Conservation (phyloP, 2,329 filamentous ascomycete genomes). For the Teratosphaeriaceae sp. region DNA sequence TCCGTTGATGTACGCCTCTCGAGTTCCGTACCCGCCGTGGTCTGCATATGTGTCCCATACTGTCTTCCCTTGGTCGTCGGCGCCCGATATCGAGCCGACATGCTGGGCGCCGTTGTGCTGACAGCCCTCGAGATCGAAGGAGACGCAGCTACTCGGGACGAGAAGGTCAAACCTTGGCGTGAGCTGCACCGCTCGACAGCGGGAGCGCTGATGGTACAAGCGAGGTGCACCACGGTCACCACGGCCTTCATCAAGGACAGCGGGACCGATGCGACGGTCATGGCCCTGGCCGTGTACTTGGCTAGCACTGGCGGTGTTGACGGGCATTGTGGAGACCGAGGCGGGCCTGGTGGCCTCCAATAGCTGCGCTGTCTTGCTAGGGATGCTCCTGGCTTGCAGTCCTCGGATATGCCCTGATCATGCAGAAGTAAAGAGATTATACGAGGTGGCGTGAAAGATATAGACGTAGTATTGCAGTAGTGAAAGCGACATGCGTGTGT, state of each 20-base stretch:
- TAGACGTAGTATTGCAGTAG: too few relatives aligned
- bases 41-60: neutral
- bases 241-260: neutral
- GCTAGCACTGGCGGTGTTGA: too few relatives aligned
- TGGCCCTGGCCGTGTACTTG: too few relatives aligned
- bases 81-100: neutral
- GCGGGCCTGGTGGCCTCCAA: too few relatives aligned
- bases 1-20: neutral
- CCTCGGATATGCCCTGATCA: too few relatives aligned
- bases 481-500: too few relatives aligned
- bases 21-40: constrained; percentile 1
- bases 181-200: neutral
- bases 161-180: neutral
- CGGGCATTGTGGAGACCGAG: too few relatives aligned
- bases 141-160: neutral
- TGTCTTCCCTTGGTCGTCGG: neutral
- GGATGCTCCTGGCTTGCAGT: too few relatives aligned
- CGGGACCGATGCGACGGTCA: too few relatives aligned
- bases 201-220: neutral
- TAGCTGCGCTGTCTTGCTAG: too few relatives aligned
- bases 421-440: too few relatives aligned
- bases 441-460: too few relatives aligned
- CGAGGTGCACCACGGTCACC: neutral
- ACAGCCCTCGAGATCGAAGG: constrained; percentile 2
- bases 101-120: neutral